A percentile compares a stretch with the other conserved stretches of the same genome.
phyloP scores from a whole-genome alignment of 2,329 filamentous ascomycete species.

The Calonectria hongkongensis region DNA sequence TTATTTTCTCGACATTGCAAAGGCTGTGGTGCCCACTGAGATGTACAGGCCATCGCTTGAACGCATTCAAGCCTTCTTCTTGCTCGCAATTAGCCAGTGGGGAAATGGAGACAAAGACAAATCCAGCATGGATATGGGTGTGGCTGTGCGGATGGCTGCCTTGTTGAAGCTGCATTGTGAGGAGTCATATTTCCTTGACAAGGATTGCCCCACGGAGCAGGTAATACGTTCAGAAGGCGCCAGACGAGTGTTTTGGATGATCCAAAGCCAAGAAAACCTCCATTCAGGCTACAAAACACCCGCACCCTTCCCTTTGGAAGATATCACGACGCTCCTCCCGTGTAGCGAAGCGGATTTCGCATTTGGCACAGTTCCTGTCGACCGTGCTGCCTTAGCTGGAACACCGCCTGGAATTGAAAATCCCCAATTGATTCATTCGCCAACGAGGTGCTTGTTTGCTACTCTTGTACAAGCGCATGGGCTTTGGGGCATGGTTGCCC shows the following conservation, averaged over 20 bases:
- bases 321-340: slow-evolving; percentile 61
- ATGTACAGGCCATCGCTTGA: slow-evolving; percentile 57
- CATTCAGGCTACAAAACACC: slow-evolving; percentile 60
- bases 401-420: slow-evolving; percentile 55
- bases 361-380: slow-evolving; percentile 56
- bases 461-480: slow-evolving; percentile 61
- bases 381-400: slow-evolving; percentile 57
- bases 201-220: slow-evolving; percentile 52
- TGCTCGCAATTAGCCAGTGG: slow-evolving; percentile 59
- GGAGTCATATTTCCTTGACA: slow-evolving; percentile 58
- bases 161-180: slow-evolving; percentile 61
- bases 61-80: slow-evolving; percentile 57
- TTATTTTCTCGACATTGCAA: slow-evolving; percentile 54
- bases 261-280: slow-evolving; percentile 61
- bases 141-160: slow-evolving; percentile 60
- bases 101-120: slow-evolving; percentile 58
- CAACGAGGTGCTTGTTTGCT: slow-evolving; percentile 60
- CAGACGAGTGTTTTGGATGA: slow-evolving; percentile 62
- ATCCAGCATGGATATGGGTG: slow-evolving; percentile 61
- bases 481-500: slow-evolving; percentile 61
- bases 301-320: slow-evolving; percentile 57
- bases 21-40: slow-evolving; percentile 49
- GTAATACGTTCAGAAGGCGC: slow-evolving; percentile 58
- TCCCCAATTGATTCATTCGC: slow-evolving; percentile 50
- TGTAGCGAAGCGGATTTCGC: slow-evolving; percentile 62